Conservation (phyloP, 768 basidiomycete species). For the Cubamyces sp. region DNA sequence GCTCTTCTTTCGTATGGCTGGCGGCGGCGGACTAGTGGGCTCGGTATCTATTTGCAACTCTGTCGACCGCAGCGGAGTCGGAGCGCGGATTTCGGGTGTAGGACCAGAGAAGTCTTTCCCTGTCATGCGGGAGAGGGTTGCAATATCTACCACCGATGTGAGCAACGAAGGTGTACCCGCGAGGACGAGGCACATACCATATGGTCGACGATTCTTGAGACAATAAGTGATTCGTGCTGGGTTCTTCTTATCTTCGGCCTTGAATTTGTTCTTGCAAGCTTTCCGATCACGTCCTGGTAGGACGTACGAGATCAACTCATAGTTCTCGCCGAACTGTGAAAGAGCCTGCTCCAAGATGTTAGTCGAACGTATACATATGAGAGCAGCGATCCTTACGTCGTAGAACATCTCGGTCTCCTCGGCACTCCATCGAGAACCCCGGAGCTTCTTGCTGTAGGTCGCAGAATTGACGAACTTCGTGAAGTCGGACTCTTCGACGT, state of each 20-base stretch:
- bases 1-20: conserved; percentile 24
- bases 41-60: conserved; percentile 27
- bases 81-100: conserved; percentile 64
- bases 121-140: conserved; percentile 75
- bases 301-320: conserved; percentile 86
- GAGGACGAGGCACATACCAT: conserved; percentile 53
- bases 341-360: conserved; percentile 60
- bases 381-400: conserved; percentile 51
- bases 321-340: conserved; percentile 89
- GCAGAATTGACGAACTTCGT: conserved; percentile 86
- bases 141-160: conserved; percentile 57
- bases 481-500: conserved; percentile 80
- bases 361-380: neutral
- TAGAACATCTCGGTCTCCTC: conserved; percentile 90
- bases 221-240: conserved; percentile 74
- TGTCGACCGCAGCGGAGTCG: conserved; percentile 39
- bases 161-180: neutral
- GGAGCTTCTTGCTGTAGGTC: conserved; percentile 77
- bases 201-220: conserved; percentile 74
- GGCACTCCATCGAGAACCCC: conserved; percentile 87
- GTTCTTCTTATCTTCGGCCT: conserved; percentile 84
- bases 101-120: conserved; percentile 87
- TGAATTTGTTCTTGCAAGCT: conserved; percentile 93
- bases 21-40: neutral
- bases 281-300: conserved; percentile 85